A percentile compares a stretch with the other conserved stretches of the same genome.
These are phyloP conservation scores for Exophiala sideris DNA, from an alignment of 2,329 filamentous ascomycete genomes.

Conservation along the genomic window DNA sequence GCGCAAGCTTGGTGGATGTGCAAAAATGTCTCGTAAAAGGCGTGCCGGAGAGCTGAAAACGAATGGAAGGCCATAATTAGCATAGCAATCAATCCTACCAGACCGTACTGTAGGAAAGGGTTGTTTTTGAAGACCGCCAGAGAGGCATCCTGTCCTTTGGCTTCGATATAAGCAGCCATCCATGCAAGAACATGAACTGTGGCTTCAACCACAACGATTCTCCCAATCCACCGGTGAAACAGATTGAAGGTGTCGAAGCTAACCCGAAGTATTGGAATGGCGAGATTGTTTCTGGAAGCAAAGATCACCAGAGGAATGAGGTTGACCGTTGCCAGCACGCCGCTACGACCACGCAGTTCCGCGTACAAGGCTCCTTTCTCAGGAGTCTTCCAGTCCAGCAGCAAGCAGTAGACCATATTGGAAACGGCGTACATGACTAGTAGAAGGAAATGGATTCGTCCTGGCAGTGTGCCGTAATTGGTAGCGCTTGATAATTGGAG, in stretches of 20 bases:
- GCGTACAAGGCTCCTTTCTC: conserved; percentile 61
- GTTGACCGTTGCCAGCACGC: conserved; percentile 80
- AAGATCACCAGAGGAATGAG: conserved; percentile 88
- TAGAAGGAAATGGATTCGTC: conserved; percentile 71
- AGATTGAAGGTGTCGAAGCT: conserved; percentile 97
- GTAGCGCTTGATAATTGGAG: conserved; percentile 65
- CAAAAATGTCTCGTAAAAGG: conserved; percentile 47
- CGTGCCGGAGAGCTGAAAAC: conserved; percentile 43
- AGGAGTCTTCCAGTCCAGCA: conserved; percentile 43
- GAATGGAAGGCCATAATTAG: conserved; percentile 43
- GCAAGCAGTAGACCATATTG: conserved; percentile 70
- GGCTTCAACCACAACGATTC: conserved; percentile 68
- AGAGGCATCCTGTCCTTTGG: conserved; percentile 55
- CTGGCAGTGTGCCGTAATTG: conserved; percentile 73
- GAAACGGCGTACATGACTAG: conserved; percentile 64
- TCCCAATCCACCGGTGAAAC: conserved; percentile 77
- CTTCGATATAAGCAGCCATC: conserved; percentile 68
- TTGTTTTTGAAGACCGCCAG: conserved; percentile 34
- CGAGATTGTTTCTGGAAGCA: conserved; percentile 86
- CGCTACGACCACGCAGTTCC: conserved; percentile 80
- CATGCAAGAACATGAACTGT: conserved; percentile 72
- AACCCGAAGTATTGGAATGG: conserved; percentile 76
- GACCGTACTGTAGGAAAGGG: conserved; percentile 44
- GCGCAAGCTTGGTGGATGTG: conserved; percentile 47
- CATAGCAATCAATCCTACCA: conserved; percentile 44